A percentile compares a stretch with the other conserved stretches of the same genome.
Conservation (phyloP, 805 yeast genomes). For the Cyberlindnera xishuangbannaensis region DNA sequence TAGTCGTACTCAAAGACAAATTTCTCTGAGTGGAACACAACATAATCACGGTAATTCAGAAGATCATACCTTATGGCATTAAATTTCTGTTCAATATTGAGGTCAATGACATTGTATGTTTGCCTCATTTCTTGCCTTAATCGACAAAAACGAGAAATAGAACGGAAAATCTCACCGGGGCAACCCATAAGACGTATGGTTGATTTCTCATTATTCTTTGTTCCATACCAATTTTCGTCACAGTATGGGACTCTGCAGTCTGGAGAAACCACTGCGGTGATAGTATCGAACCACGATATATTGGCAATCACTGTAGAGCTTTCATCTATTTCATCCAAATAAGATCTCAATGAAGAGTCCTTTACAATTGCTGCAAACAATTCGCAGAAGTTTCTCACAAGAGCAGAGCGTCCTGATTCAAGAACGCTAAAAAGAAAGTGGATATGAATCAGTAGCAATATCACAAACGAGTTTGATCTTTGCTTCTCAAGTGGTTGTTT, state of each 20-base stretch:
- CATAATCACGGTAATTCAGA: slow-evolving; percentile 44
- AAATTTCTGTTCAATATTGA: slow-evolving; percentile 22
- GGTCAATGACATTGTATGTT: slow-evolving; percentile 10
- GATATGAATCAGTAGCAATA: slow-evolving; percentile 46
- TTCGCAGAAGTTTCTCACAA: slow-evolving; percentile 43
- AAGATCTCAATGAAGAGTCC: slow-evolving; percentile 37
- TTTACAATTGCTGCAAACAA: slow-evolving; percentile 45
- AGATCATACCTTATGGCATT: slow-evolving; percentile 31
- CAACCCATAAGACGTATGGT: slow-evolving; percentile 54
- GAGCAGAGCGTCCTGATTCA: slow-evolving; percentile 49
- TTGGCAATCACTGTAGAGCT: slow-evolving; percentile 43
- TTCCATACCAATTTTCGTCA: slow-evolving; percentile 48
- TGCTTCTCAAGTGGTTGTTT: slow-evolving; percentile 29
- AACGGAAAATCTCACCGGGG: slow-evolving; percentile 49
- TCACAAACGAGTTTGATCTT: slow-evolving; percentile 39
- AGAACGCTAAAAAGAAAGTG: slow-evolving; percentile 48
- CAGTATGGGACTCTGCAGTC: slow-evolving; percentile 52
- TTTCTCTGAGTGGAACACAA: slow-evolving; percentile 20
- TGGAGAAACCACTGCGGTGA: slow-evolving; percentile 49
- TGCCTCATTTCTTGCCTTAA: slow-evolving; percentile 27
- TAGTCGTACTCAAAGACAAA: slow-evolving; percentile 32
- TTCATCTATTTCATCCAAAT: slow-evolving; percentile 42
- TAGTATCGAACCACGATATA: slow-evolving; percentile 57
- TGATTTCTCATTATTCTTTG: slow-evolving; percentile 35
- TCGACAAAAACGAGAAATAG: slow-evolving; percentile 39